phyloP scores from a whole-genome alignment of 345 rosid species.

The Brassica nigra region DNA sequence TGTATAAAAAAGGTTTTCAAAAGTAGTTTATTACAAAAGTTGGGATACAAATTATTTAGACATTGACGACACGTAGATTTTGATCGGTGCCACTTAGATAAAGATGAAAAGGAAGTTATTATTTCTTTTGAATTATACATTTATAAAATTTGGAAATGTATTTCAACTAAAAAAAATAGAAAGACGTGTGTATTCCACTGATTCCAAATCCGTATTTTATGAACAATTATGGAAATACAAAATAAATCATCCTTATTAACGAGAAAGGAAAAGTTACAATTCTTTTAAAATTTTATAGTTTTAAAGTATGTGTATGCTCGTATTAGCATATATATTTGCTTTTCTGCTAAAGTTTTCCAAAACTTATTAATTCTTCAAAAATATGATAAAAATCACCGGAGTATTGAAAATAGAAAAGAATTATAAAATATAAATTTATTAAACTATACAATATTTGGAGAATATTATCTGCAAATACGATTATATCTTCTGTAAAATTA shows the following conservation, averaged over 20 bases:
- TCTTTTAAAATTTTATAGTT: not conserved
- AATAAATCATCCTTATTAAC: not conserved
- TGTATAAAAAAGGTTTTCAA: not conserved
- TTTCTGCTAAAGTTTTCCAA: not conserved
- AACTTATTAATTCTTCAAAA: not conserved
- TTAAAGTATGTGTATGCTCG: not conserved
- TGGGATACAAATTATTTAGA: not conserved
- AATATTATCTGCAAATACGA: no score
- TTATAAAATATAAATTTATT: no score
- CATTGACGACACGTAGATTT: conserved; percentile 17
- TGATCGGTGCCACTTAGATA: not conserved
- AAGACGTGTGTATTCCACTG: not conserved
- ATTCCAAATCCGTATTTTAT: not conserved
- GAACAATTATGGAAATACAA: not conserved
- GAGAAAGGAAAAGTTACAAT: not conserved
- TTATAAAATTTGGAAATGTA: not conserved
- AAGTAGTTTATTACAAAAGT: not conserved
- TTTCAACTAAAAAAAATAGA: not conserved
- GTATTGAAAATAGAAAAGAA: not conserved
- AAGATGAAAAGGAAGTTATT: conserved; percentile 16
- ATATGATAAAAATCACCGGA: not conserved
- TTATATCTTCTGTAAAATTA: no score
- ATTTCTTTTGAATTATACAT: not conserved
- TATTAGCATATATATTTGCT: not conserved
- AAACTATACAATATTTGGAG: no score